Percentiles rank a stretch among this genome's conserved stretches.
phyloP scores from a whole-genome alignment of 306 rosid species.

The Fragaria ananassa region DNA sequence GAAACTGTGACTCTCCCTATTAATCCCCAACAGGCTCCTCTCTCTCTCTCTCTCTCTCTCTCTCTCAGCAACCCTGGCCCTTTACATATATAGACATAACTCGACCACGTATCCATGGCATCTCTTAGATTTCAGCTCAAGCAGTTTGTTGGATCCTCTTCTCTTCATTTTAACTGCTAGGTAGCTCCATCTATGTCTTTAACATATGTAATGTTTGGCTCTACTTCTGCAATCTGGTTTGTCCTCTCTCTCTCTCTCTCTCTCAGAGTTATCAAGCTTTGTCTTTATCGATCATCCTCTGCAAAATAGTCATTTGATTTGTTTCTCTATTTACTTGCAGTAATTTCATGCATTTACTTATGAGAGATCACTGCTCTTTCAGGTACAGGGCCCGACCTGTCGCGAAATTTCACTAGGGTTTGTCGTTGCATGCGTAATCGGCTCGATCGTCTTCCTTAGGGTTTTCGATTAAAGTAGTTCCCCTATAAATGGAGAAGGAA shows the following conservation, averaged over 20 bases:
- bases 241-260: too few relatives aligned
- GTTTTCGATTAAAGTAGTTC: slow-evolving; percentile 36
- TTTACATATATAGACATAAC: neutral
- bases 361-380: slow-evolving; percentile 11
- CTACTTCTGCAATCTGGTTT: neutral
- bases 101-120: slow-evolving; percentile 13
- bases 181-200: neutral
- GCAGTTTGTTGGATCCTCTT: neutral
- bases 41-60: slow-evolving; percentile 28
- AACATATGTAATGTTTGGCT: neutral
- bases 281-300: slow-evolving; percentile 7
- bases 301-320: neutral
- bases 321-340: neutral
- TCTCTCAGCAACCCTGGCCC: slow-evolving; percentile 19
- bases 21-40: slow-evolving; percentile 38
- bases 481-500: slow-evolving; percentile 51
- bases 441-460: slow-evolving; percentile 19
- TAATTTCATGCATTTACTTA: neutral
- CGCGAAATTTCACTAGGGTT: slow-evolving; percentile 27
- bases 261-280: neutral
- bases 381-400: slow-evolving; percentile 40
- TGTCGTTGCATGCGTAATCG: slow-evolving; percentile 29
- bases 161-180: neutral
- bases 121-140: neutral
- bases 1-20: slow-evolving; percentile 49